Base-by-base conservation (phyloP, 768 basidiomycete genomes). In the Trametes elegans region DNA sequence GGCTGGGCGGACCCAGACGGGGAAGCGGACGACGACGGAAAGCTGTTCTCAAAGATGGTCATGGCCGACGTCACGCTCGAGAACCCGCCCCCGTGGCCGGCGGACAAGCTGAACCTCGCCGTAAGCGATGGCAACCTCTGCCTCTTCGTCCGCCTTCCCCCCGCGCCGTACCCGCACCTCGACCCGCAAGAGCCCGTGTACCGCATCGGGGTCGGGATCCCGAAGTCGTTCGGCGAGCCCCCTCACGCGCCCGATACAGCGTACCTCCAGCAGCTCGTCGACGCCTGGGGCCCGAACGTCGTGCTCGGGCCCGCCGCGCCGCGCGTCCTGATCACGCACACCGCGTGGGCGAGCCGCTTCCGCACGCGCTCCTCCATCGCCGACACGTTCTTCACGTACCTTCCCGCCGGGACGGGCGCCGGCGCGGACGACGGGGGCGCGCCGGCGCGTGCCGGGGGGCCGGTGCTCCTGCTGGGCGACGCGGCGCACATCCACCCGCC, bases 401-500 rank as follows among this genome's bases (percentile, higher is more conserved):
- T 73, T 14, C 65, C 62, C 13, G 42, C 28, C 29, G 49, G 40
- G 4, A n/a, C n/a, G n/a, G n/a, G n/a, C n/a, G n/a, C n/a, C n/a
- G 35, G 8, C 0, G 8, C 45, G 46, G 3, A 46, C 13, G 58
- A 9, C 18, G 40, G 38, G 18, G 29, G 24, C 8, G 35, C 13
- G 27, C 7, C n/a, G n/a, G n/a, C n/a, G 8, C 24, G 44, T 10
- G 48, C 50, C 3, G 60, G 61, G 23, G 65, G 61, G 9, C 55
- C 53, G 10, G 46, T 69, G 5, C 34, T 53, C 19, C 60, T 79
- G 31, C 36, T 76, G 7, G 77, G 77, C 4, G 77, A 79, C 58
- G 79, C 81, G 4, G 81, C 81, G 28, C 78, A 74, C 57, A 75
- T 81, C 41, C 81, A 81, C 54, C 77, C 80, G 0, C 81, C 80